Evolutionary conservation across 2,329 filamentous ascomycete species (phyloP), one percentile per base, ranked within the genome.

Genomic region (Alternaria ventricosa): DNA sequence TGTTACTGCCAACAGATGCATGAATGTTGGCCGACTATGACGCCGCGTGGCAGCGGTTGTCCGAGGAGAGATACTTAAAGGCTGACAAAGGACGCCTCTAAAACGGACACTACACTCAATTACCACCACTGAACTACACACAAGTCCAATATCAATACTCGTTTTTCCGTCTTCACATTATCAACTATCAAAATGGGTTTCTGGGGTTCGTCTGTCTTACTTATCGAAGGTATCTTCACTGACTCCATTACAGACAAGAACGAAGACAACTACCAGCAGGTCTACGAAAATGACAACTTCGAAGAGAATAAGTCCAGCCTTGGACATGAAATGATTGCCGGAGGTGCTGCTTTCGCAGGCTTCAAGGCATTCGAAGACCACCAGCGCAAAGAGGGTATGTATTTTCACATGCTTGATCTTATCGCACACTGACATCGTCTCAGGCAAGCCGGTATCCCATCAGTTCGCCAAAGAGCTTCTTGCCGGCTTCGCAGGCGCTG

Each of bases 281-380:
- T 87, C 70, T 87, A 88, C 79, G 79, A 83, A 63, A 78, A 82
- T 55, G 76, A 82, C 64, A 76, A 80, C 60, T 78, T 79, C 50
- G 75, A 79, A 45, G 74, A 84, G 63, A 85, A 92, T 82, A 82
- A 92, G 81, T 84, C 86, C 72, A 87, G 87, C 76, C 82, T 92
- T 75, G 87, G 87, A 71, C 92, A 95, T 82, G 92, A 96, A 83
- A 76, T 92, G 51, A 78, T 94, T 60, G 92, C 89, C 68, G 91
- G 91, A 66, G 92, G 89, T 61, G 92, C 92, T 61, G 88, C 90
- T 66, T 95, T 95, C 77, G 90, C 88, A 68, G 92, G 89, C 73
- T 91, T 95, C 87, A 93, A 93, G 85, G 84, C 89, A 22, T 94
- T 89, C 74, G 92, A 94, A 82, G 89, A 94, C 79, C 84, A 87